These are phyloP conservation scores for Eucalyptus urophylla DNA, from an alignment of 345 rosid species.

Conservation along the genomic window DNA sequence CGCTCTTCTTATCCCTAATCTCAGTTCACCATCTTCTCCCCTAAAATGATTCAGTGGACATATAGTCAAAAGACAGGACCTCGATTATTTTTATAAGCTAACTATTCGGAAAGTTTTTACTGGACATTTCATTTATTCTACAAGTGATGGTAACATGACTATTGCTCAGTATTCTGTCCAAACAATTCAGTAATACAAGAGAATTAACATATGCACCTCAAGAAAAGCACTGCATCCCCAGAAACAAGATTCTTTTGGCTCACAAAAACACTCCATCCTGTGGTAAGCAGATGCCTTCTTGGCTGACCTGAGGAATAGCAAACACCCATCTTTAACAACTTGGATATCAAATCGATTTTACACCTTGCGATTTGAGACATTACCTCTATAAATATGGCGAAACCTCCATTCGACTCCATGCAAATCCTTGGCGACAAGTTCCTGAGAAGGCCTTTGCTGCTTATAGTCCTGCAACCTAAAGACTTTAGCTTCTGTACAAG, in stretches of 20 bases:
- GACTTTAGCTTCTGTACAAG: background rate
- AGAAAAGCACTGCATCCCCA: slow-evolving; percentile 89
- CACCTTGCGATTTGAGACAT: background rate
- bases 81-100: background rate
- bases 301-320: slow-evolving; percentile 68
- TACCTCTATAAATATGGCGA: slow-evolving; percentile 87
- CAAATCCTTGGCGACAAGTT: slow-evolving; percentile 77
- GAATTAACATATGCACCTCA: slow-evolving; percentile 35
- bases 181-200: background rate
- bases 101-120: background rate
- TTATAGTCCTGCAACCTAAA: slow-evolving; percentile 53
- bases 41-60: slow-evolving; percentile 14
- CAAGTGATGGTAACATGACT: background rate
- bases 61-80: background rate
- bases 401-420: slow-evolving; percentile 90
- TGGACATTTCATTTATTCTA: background rate
- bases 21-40: slow-evolving; percentile 72
- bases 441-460: slow-evolving; percentile 88
- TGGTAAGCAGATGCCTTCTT: slow-evolving; percentile 92
- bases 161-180: background rate
- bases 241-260: slow-evolving; percentile 85
- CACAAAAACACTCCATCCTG: slow-evolving; percentile 95
- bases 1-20: slow-evolving; percentile 76
- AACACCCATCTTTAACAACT: background rate
- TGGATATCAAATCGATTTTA: background rate